phyloP scores from a whole-genome alignment of 495 filamentous ascomycete species.

The Tuber borchii region DNA sequence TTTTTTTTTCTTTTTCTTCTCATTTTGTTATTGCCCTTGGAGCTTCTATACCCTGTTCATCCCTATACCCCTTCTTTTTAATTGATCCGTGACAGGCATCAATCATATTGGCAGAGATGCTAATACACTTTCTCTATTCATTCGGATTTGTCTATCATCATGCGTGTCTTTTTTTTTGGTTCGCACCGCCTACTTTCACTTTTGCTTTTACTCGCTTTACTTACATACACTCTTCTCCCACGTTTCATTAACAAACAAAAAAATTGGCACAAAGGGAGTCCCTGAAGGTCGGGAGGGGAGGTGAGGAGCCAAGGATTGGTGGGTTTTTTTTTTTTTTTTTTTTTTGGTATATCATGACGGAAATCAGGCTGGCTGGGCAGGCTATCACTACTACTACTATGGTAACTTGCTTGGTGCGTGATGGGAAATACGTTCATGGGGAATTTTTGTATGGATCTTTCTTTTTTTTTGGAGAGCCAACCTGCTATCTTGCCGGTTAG shows the following conservation, averaged over 20 bases:
- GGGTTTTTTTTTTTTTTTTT: neutral
- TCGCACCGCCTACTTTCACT: slow-evolving; percentile 3
- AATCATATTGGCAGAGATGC: neutral
- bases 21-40: neutral
- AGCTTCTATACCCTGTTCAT: neutral
- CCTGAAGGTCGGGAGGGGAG: neutral
- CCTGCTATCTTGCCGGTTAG: neutral
- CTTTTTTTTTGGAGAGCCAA: neutral
- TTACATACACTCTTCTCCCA: slow-evolving; percentile 10
- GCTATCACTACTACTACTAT: neutral
- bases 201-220: slow-evolving; percentile 8
- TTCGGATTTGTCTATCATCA: slow-evolving; percentile 14
- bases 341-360: neutral
- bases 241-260: slow-evolving; percentile 9
- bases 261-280: neutral
- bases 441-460: neutral
- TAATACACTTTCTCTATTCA: slow-evolving; percentile 3
- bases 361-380: slow-evolving; percentile 1
- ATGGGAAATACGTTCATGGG: slow-evolving; percentile 1
- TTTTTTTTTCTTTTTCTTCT: neutral
- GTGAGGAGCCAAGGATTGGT: neutral
- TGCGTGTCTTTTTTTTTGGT: slow-evolving; percentile 24
- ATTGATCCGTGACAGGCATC: neutral
- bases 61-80: neutral
- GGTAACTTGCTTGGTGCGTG: neutral